A percentile compares a stretch with the other conserved stretches of the same genome.
Evolutionary conservation across 2,329 filamentous ascomycete species (phyloP).

Genomic region (Lecanosticta acicola): DNA sequence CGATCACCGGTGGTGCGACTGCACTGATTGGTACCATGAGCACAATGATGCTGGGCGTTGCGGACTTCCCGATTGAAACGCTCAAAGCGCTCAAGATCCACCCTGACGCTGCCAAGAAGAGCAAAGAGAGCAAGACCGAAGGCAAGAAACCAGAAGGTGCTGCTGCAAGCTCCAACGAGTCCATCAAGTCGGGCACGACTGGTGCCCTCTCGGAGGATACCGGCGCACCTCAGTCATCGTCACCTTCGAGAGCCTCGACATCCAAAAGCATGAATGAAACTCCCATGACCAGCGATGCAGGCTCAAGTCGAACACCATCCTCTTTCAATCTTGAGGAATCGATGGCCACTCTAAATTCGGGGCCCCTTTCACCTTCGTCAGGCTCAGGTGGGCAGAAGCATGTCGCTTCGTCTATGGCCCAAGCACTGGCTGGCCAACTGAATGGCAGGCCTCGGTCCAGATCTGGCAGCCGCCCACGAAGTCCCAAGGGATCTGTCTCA

Average conservation of each 20-base stretch:
- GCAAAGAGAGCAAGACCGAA: slow-evolving; percentile 22
- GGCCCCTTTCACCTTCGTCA: slow-evolving; percentile 17
- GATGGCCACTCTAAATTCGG: slow-evolving; percentile 23
- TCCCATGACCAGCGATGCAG: slow-evolving; percentile 5
- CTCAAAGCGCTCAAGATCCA: slow-evolving; percentile 45
- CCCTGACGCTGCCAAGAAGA: slow-evolving; percentile 18
- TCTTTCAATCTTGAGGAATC: slow-evolving; percentile 31
- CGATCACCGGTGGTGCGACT: slow-evolving; percentile 68
- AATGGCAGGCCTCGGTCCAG: slow-evolving; percentile 15
- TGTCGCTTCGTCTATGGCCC: slow-evolving; percentile 20
- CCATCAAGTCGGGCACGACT: slow-evolving; percentile 6
- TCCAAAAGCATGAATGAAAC: slow-evolving; percentile 12
- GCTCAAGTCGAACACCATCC: slow-evolving; percentile 21
- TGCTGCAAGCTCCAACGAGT: slow-evolving; percentile 3
- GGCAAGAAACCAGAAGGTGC: slow-evolving; percentile 15
- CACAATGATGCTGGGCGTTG: slow-evolving; percentile 74
- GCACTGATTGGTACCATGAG: slow-evolving; percentile 79
- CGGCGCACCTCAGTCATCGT: slow-evolving; percentile 3
- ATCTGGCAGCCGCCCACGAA: slow-evolving; percentile 20
- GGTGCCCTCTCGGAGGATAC: slow-evolving; percentile 9
- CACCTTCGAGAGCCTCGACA: slow-evolving; percentile 11
- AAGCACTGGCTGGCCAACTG: slow-evolving; percentile 21
- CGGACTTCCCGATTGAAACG: slow-evolving; percentile 60
- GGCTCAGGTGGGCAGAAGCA: slow-evolving; percentile 6
- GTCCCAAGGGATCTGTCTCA: slow-evolving; percentile 7